These are phyloP conservation scores for Aspergillus indologenus DNA, from an alignment of 495 filamentous ascomycete species.

Conservation along the genomic window DNA sequence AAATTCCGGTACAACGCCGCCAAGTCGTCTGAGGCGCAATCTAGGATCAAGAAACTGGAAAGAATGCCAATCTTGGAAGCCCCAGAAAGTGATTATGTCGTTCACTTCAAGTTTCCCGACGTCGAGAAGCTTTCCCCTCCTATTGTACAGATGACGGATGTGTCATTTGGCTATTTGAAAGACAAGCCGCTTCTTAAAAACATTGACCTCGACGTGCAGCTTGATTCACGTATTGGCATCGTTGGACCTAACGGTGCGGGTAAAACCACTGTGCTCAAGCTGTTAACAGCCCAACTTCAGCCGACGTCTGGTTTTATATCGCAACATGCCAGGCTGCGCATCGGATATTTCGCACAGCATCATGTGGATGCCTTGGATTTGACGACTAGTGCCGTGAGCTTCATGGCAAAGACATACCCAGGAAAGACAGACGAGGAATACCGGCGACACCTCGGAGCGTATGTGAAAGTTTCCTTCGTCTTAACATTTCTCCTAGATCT, in stretches of 20 bases:
- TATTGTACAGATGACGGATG: conserved; percentile 94
- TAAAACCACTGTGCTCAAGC: conserved; percentile 94
- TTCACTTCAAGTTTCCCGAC: conserved; percentile 97
- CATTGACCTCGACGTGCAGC: conserved; percentile 93
- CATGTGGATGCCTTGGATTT: conserved; percentile 97
- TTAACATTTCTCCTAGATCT: background rate
- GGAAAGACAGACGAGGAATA: conserved; percentile 96
- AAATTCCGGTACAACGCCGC: conserved; percentile 99
- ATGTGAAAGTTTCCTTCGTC: conserved; percentile 18
- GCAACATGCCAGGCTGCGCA: conserved; percentile 77
- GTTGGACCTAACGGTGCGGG: conserved; percentile 98
- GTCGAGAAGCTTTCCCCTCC: conserved; percentile 97
- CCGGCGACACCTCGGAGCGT: conserved; percentile 86
- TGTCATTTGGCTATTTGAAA: conserved; percentile 83
- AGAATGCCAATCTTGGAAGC: conserved; percentile 89
- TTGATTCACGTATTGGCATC: conserved; percentile 97
- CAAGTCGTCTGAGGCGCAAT: conserved; percentile 97
- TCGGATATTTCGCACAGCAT: conserved; percentile 98
- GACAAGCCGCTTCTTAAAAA: conserved; percentile 79
- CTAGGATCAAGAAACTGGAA: conserved; percentile 97
- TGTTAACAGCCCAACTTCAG: conserved; percentile 82
- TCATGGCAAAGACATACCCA: conserved; percentile 90
- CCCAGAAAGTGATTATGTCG: conserved; percentile 90
- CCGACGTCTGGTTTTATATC: conserved; percentile 80
- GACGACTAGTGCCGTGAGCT: conserved; percentile 80